phyloP scores from a whole-genome alignment of 148 eudicot species.

The Rhododendron ovatum region DNA sequence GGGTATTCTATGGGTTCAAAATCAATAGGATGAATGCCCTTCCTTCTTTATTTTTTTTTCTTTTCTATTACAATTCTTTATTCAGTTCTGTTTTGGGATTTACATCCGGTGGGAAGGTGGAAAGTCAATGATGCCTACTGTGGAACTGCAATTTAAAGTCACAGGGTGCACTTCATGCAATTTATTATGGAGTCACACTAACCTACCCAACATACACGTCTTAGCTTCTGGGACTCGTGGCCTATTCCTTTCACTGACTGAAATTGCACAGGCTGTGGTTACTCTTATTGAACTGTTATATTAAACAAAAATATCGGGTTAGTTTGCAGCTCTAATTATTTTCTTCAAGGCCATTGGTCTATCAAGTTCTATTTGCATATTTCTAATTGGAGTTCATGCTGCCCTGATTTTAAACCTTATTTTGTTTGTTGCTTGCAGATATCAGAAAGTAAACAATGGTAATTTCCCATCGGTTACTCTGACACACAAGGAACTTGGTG shows the following conservation, averaged over 20 bases:
- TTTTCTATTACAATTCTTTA: background rate
- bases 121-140: background rate
- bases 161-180: background rate
- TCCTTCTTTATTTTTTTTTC: background rate
- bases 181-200: background rate
- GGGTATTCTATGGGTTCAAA: background rate
- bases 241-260: background rate
- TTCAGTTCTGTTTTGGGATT: background rate
- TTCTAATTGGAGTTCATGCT: background rate
- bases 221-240: background rate
- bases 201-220: background rate
- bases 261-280: background rate
- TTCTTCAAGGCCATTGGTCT: background rate
- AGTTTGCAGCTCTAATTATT: background rate
- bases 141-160: background rate
- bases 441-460: conserved; percentile 70
- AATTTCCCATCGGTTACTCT: conserved; percentile 77
- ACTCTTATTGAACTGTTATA: background rate
- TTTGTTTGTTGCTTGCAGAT: conserved; percentile 38
- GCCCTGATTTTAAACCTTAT: background rate
- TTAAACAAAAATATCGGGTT: background rate
- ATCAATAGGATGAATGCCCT: background rate
- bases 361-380: conserved; percentile 4
- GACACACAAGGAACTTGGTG: conserved; percentile 95
- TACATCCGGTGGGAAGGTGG: background rate